Base-by-base conservation (phyloP, 495 filamentous ascomycete genomes). In the Hypoxylon subgilvum region DNA sequence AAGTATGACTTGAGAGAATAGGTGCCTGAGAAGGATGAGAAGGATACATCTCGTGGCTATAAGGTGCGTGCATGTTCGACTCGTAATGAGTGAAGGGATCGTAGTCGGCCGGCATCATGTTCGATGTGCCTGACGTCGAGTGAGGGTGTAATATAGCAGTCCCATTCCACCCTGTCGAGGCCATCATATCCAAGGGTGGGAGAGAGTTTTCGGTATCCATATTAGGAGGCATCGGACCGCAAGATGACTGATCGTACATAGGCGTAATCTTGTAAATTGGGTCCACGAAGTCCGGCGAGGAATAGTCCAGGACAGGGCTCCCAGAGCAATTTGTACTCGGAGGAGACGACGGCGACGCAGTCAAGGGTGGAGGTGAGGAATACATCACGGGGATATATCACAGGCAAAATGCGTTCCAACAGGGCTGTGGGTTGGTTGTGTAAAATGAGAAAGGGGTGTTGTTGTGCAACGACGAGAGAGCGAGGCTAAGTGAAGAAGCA, bases 41-140 rank as follows among this genome's bases (percentile, higher is more conserved):
- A 19, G 74, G 64, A 61, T 81, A 82, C 48, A 76, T 61, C 43
- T 82, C 78, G 63, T 81, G 79, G 55, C 65, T 70, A 41, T 80
- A 82, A 5, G 69, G 47, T 7, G 66, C 57, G 47, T 74, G 63
- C 56, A 74, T 68, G 46, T 58, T 47, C 21, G 65, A 58, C 30
- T 75, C 72, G 59, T 79, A 80, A 44, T 70, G 72, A 36, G 73
- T 72, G 57, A 82, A 84, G 17, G 77, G 63, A 51, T 80, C 79
- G 65, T 83, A 84, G 22, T 81, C 81, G 36, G 73, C 69, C 18
- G 78, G 73, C 41, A 82, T 70, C 41, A 83, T 76, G 52, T 74
- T 77, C 47, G 79, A 76, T 64, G 68, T 64, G 35, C 71, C 61
- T 22, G 73, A 70, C 0, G 75, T 70, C 35, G 76, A 74, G 44